phyloP scores from a whole-genome alignment of 768 basidiomycete species.

The Rhodosporidiobolus sp. region DNA sequence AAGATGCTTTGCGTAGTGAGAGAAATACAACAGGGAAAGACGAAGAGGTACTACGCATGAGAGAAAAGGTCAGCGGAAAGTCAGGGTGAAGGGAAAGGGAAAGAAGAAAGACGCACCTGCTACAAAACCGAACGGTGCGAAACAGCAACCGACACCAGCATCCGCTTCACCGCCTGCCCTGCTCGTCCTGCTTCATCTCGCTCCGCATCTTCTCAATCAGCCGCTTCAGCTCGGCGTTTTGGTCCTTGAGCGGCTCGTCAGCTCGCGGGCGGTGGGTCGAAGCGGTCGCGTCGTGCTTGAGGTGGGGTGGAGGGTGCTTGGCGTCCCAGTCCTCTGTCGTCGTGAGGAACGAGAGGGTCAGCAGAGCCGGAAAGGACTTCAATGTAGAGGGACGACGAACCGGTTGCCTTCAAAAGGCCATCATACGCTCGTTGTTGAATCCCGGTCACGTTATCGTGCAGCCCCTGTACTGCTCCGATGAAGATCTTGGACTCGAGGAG shows the following conservation, averaged over 20 bases:
- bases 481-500: slow-evolving; percentile 22
- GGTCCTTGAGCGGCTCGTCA: slow-evolving; percentile 15
- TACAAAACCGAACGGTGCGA: too few species aligned
- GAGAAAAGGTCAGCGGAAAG: neutral
- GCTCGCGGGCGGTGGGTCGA: slow-evolving; percentile 15
- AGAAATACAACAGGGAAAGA: neutral
- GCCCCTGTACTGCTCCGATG: neutral
- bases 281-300: neutral
- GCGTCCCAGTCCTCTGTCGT: neutral
- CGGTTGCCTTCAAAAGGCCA: slow-evolving; percentile 14
- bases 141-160: neutral
- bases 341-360: neutral
- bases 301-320: slow-evolving; percentile 10
- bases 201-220: slow-evolving; percentile 18
- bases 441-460: slow-evolving; percentile 5
- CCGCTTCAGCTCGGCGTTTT: slow-evolving; percentile 13
- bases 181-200: slow-evolving; percentile 8
- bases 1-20: too few species aligned
- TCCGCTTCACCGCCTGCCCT: neutral
- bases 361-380: too few species aligned
- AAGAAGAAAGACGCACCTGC: too few species aligned
- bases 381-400: neutral
- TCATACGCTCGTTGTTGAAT: slow-evolving; percentile 30
- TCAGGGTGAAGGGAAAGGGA: too few species aligned
- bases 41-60: neutral